phyloP scores from a whole-genome alignment of 2,329 filamentous ascomycete species.

The Phialemoniopsis sp. region DNA sequence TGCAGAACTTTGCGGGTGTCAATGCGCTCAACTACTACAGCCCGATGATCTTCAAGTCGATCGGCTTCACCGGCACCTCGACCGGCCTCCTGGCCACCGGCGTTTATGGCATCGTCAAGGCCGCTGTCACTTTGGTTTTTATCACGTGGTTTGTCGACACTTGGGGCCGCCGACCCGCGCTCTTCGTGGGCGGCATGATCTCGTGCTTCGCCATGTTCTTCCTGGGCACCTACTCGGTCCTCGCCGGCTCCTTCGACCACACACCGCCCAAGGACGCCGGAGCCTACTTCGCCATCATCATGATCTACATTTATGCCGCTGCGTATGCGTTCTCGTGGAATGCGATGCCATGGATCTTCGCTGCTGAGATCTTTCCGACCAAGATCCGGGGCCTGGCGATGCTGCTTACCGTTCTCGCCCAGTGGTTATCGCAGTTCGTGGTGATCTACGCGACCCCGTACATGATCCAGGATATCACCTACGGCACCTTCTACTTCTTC shows the following conservation, averaged over 20 bases:
- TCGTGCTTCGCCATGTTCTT: conserved; percentile 25
- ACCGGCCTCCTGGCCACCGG: conserved; percentile 58
- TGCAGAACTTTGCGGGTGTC: conserved; percentile 54
- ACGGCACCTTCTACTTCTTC: conserved; percentile 11
- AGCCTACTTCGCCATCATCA: conserved; percentile 15
- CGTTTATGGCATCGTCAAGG: conserved; percentile 26
- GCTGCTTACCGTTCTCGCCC: conserved; percentile 17
- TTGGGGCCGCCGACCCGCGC: conserved; percentile 13
- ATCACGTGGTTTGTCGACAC: conserved; percentile 14
- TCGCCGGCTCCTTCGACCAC: no score
- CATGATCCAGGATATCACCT: conserved; percentile 13
- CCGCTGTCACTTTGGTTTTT: conserved; percentile 12
- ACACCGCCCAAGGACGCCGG: no score
- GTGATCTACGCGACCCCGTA: conserved; percentile 21
- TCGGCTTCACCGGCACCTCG: conserved; percentile 55
- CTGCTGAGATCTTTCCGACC: conserved; percentile 19
- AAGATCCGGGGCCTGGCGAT: conserved; percentile 20
- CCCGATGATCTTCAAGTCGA: conserved; percentile 59
- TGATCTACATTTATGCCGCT: conserved; percentile 17
- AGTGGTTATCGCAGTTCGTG: conserved; percentile 24
- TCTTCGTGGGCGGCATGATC: conserved; percentile 15
- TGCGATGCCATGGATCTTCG: conserved; percentile 18
- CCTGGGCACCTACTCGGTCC: conserved; percentile 16
- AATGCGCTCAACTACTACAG: conserved; percentile 64
- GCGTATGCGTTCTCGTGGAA: conserved; percentile 19